These are phyloP conservation scores for Flammula alnicola DNA, from an alignment of 1,284 basidiomycete species.

Conservation along the genomic window DNA sequence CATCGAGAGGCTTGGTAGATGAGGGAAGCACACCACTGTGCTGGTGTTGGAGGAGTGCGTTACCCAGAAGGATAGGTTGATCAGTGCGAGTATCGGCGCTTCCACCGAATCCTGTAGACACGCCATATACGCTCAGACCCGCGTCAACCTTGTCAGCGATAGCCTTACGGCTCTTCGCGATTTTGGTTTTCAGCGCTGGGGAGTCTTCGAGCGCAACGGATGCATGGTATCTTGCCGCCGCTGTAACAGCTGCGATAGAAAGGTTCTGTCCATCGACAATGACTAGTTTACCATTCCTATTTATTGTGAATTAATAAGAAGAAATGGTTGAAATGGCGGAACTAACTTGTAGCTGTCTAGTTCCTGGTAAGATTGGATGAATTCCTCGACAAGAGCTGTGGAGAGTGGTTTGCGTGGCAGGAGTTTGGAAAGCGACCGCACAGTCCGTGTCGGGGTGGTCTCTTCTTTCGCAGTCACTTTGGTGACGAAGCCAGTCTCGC, in stretches of 20 bases:
- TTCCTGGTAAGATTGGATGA: slow-evolving; percentile 54
- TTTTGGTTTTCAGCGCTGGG: slow-evolving; percentile 48
- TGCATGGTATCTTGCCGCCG: slow-evolving; percentile 67
- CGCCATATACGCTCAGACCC: slow-evolving; percentile 78
- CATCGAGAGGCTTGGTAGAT: slow-evolving; percentile 45
- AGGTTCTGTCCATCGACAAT: slow-evolving; percentile 71
- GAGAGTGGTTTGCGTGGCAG: slow-evolving; percentile 22
- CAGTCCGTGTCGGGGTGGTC: slow-evolving; percentile 19
- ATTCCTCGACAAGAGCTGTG: slow-evolving; percentile 48
- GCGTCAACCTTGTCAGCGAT: slow-evolving; percentile 70
- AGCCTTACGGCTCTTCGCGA: slow-evolving; percentile 62
- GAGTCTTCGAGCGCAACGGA: slow-evolving; percentile 58
- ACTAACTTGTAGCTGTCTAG: slow-evolving; percentile 59
- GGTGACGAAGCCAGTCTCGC: no score
- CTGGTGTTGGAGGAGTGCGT: slow-evolving; percentile 82
- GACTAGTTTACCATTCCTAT: slow-evolving; percentile 63
- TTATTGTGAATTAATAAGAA: slow-evolving; percentile 12
- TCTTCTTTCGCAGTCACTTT: slow-evolving; percentile 27
- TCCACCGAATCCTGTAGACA: slow-evolving; percentile 84
- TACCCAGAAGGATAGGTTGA: slow-evolving; percentile 69
- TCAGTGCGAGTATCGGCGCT: slow-evolving; percentile 72
- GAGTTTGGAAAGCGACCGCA: slow-evolving; percentile 21
- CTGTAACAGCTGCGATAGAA: slow-evolving; percentile 75
- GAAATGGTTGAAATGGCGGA: background rate
- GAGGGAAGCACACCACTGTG: slow-evolving; percentile 72